Base-by-base conservation (phyloP, 768 basidiomycete genomes). In the Cytidiella melzeri region DNA sequence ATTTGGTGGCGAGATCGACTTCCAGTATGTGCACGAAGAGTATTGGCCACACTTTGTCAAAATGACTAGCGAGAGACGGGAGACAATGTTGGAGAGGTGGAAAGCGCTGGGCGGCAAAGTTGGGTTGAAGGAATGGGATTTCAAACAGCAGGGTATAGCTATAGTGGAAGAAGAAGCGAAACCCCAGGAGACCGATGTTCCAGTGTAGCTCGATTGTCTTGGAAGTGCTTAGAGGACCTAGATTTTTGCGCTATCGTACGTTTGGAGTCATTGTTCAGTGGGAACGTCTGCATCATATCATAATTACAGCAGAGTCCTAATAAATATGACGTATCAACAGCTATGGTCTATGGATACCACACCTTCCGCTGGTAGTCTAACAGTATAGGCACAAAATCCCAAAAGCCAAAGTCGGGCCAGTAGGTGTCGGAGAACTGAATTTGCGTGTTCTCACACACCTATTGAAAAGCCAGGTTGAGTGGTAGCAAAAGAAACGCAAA, bases 361-460 rank as follows among this genome's bases (percentile, higher is more conserved):
- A 75, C 65, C 63, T 86, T 87, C 41, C 80, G 78, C 64, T 99
- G 95, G 67, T 84, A 98, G 45, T 88, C 84, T 38, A 98, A 71
- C 18, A 99, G 67, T 45, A 98, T 82, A 1, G 92, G 91, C 20
- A 96, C 64, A 57, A 99, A 80, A 56, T 98, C 89, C 48, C 79
- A 73, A 2, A 97, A 62, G 4, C 92, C 88, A 60, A 96, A 95
- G 47, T 93, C 85, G 0, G 96, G 96, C 96, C 96, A 99, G 60
- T 85, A 92, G 0, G 80, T 79, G 12, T 80, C 69, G 18, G 82
- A 76, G 64, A 96, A 93, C 60, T 97, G 91, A 7, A 99, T 67
- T 56, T 94, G 91, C 0, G 92, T 91, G 55, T 86, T 65, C 58
- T 94, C 84, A 46, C 76, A 84, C 53, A 83, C 83, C 91, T 96